A percentile compares a stretch with the other conserved stretches of the same genome.
These are phyloP conservation scores for Acanthamoeba castellanii DNA, from an alignment of 208 protist genomes.

Conservation along the genomic window DNA sequence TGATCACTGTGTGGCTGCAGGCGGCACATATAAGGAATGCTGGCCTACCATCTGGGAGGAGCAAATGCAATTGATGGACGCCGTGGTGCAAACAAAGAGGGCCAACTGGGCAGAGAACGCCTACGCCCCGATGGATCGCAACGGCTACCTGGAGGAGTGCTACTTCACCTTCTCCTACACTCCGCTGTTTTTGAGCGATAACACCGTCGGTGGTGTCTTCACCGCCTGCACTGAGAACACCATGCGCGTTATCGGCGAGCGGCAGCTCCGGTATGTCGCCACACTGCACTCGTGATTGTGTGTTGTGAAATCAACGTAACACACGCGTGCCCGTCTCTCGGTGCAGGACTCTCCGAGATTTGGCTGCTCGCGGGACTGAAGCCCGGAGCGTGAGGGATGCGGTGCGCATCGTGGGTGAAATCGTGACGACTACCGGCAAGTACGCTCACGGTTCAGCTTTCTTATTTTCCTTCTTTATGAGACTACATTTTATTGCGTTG, in stretches of 20 bases:
- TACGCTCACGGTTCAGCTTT: not conserved
- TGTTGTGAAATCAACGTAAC: not conserved
- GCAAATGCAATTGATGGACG: not conserved
- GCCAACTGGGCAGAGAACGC: not conserved
- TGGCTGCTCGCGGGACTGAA: not conserved
- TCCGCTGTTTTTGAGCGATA: constrained; percentile 30
- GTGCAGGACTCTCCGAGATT: not conserved
- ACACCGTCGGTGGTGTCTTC: not conserved
- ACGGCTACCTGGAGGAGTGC: constrained; percentile 21
- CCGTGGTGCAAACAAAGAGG: not conserved
- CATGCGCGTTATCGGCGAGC: not conserved
- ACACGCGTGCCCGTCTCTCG: not conserved
- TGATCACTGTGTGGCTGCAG: not conserved
- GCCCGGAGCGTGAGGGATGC: not conserved
- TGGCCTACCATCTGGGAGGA: constrained; percentile 3
- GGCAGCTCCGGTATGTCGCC: constrained; percentile 1
- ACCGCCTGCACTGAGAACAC: not conserved
- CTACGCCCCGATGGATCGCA: not conserved
- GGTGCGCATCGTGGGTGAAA: not conserved
- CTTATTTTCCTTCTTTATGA: not conserved
- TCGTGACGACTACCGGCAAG: not conserved
- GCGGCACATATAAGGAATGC: not conserved
- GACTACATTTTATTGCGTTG: no score
- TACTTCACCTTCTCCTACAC: constrained; percentile 66
- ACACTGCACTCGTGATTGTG: not conserved